Percentiles rank a stretch among this genome's conserved stretches.
Conservation (phyloP, 768 basidiomycete genomes). For the Sporobolomyces pararoseus region DNA sequence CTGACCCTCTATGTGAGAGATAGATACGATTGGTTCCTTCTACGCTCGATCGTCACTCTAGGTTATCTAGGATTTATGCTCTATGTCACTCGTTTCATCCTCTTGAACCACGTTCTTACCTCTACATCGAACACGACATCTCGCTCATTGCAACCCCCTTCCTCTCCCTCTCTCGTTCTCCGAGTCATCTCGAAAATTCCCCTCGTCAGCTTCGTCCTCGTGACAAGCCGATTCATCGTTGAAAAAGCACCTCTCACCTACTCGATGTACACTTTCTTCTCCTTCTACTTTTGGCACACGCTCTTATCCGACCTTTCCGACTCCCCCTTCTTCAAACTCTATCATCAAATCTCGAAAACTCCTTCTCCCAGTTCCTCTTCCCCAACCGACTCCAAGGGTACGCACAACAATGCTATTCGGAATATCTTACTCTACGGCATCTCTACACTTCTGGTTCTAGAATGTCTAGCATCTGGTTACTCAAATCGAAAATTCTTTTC, state of each 20-base stretch:
- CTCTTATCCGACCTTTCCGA: conserved; percentile 42
- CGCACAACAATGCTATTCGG: too few relatives aligned
- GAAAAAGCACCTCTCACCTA: conserved; percentile 68
- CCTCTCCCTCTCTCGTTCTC: neutral
- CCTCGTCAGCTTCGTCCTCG: conserved; percentile 52
- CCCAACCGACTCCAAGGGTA: too few relatives aligned
- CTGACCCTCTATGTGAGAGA: too few relatives aligned
- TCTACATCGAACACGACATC: too few relatives aligned
- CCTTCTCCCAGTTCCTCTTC: too few relatives aligned
- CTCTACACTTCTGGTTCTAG: neutral
- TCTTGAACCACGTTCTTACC: neutral
- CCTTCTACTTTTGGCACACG: conserved; percentile 69
- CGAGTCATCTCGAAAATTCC: conserved; percentile 53
- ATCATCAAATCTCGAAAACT: neutral
- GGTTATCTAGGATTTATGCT: conserved; percentile 77
- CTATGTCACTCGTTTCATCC: conserved; percentile 23
- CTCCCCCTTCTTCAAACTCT: conserved; percentile 5
- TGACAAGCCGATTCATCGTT: conserved; percentile 58
- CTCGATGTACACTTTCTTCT: conserved; percentile 70
- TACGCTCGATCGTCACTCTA: conserved; percentile 63
- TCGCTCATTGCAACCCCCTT: neutral
- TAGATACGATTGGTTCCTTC: conserved; percentile 68
- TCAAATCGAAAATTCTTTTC: conserved; percentile 66
- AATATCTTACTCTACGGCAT: too few relatives aligned
- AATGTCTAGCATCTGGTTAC: conserved; percentile 55